These are phyloP conservation scores for Gossypium schwendimanii DNA, from an alignment of 441 rosid genomes.

Conservation along the genomic window DNA sequence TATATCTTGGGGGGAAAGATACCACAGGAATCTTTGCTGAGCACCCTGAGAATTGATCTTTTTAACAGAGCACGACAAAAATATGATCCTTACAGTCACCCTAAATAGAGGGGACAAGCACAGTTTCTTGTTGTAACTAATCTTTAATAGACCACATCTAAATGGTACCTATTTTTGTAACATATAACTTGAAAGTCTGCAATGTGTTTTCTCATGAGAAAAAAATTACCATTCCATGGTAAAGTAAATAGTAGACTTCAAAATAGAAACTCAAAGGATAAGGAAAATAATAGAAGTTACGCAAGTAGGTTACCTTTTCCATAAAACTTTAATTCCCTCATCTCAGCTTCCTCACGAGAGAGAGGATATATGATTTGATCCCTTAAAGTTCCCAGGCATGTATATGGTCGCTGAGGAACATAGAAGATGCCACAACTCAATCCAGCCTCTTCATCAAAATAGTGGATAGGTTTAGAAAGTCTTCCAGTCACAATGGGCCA, in stretches of 20 bases:
- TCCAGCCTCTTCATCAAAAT: constrained; percentile 42
- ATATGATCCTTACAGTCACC: not conserved
- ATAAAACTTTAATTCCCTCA: constrained; percentile 39
- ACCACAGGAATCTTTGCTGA: not conserved
- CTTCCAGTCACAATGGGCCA: constrained; percentile 92
- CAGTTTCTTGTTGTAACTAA: not conserved
- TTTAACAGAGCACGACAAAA: not conserved
- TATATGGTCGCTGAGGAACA: constrained; percentile 94
- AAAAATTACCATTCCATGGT: not conserved
- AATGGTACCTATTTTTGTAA: not conserved
- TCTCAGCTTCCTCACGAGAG: constrained; percentile 75
- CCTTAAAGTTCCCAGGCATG: constrained; percentile 95
- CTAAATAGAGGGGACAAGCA: not conserved
- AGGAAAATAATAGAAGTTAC: constrained; percentile 1
- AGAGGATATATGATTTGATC: constrained; percentile 99
- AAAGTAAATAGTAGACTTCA: not conserved
- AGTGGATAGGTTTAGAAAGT: constrained; percentile 65
- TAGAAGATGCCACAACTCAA: constrained; percentile 73
- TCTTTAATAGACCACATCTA: not conserved
- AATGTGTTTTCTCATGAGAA: not conserved
- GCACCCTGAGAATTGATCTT: not conserved
- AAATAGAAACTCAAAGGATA: constrained; percentile 9
- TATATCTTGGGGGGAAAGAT: not conserved
- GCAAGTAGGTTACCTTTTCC: constrained; percentile 44
- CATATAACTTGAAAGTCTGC: not conserved